A percentile compares a stretch with the other conserved stretches of the same genome.
Evolutionary conservation across 306 rosid genomes (phyloP).

Genomic region (Mimosa pudica): DNA sequence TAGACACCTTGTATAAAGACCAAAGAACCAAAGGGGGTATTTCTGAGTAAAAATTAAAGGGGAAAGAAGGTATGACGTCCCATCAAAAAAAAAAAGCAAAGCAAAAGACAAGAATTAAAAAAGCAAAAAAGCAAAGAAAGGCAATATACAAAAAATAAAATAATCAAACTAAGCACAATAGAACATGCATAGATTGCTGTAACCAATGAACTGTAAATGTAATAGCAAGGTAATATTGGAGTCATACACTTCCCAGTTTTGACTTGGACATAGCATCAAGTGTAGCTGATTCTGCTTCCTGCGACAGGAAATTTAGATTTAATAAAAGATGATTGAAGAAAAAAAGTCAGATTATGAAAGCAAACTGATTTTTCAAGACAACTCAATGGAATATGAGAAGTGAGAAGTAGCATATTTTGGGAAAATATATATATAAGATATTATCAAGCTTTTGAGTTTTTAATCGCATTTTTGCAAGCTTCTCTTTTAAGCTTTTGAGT

Average conservation of each 20-base stretch:
- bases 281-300: slow-evolving; percentile 94
- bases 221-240: slow-evolving; percentile 34
- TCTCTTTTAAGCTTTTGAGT: too few relatives aligned
- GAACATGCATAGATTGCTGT: slow-evolving; percentile 11
- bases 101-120: background rate
- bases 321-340: slow-evolving; percentile 25
- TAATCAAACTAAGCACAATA: background rate
- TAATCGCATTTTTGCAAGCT: too few relatives aligned
- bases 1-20: background rate
- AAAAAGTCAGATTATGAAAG: slow-evolving; percentile 17
- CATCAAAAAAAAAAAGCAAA: background rate
- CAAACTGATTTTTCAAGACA: background rate
- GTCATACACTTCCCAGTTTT: slow-evolving; percentile 79
- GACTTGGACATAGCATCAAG: slow-evolving; percentile 96
- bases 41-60: background rate
- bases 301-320: slow-evolving; percentile 31
- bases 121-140: background rate
- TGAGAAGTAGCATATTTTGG: too few relatives aligned
- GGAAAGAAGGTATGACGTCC: background rate
- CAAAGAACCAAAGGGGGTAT: background rate
- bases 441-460: too few relatives aligned
- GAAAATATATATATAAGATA: too few relatives aligned
- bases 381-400: too few relatives aligned
- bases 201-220: slow-evolving; percentile 19
- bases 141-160: background rate